A percentile compares a stretch with the other conserved stretches of the same genome.
These are phyloP conservation scores for Datisca glomerata DNA, from an alignment of 306 rosid genomes.

Conservation along the genomic window DNA sequence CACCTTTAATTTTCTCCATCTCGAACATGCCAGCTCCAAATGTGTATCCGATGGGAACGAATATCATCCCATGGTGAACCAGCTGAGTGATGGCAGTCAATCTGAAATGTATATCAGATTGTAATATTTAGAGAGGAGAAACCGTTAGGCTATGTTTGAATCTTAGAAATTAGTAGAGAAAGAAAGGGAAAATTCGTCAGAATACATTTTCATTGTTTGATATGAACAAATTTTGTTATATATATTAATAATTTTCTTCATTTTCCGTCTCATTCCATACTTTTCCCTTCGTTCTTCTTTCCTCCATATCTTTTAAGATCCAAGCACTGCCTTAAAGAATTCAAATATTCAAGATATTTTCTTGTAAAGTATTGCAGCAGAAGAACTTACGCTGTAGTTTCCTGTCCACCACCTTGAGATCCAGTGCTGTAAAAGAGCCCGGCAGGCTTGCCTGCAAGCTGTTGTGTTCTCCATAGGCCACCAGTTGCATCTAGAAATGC, in stretches of 20 bases:
- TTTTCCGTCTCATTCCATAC: too few relatives aligned
- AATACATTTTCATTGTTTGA: too few relatives aligned
- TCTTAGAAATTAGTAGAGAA: too few relatives aligned
- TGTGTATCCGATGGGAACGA: constrained; percentile 85
- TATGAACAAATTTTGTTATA: too few relatives aligned
- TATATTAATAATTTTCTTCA: too few relatives aligned
- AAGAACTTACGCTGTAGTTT: constrained; percentile 86
- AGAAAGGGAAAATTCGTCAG: too few relatives aligned
- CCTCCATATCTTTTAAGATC: too few relatives aligned
- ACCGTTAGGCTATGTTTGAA: too few relatives aligned
- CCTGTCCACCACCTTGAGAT: constrained; percentile 97
- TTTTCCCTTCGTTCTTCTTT: too few relatives aligned
- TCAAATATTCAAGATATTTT: not conserved
- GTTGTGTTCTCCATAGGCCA: constrained; percentile 77
- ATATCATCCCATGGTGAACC: constrained; percentile 89
- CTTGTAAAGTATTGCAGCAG: not conserved
- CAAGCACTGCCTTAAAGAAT: too few relatives aligned
- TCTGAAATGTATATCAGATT: too few relatives aligned
- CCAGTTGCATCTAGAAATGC: constrained; percentile 89
- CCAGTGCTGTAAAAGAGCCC: constrained; percentile 92
- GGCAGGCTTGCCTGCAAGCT: constrained; percentile 93
- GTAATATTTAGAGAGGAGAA: too few relatives aligned
- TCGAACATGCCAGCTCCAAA: constrained; percentile 94
- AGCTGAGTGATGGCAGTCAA: constrained; percentile 95
- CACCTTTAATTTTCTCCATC: constrained; percentile 90